Base-by-base conservation (phyloP, 805 yeast species). In the Candida jianshihensis region DNA sequence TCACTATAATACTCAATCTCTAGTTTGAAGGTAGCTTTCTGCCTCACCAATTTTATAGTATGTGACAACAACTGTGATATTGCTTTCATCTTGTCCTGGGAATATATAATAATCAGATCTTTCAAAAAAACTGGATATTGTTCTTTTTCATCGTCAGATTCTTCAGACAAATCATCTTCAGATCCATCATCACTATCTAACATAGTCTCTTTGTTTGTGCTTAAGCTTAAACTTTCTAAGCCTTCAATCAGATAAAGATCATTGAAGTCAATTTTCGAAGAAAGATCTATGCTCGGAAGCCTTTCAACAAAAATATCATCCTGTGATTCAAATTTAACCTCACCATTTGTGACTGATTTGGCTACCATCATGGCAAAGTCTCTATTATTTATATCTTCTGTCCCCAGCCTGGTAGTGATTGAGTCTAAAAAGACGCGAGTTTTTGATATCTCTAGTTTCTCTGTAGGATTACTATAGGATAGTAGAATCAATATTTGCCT, bases 81-180 rank as follows among this genome's bases (percentile, higher is more conserved):
- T 31, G 68, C 68, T 15, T 64, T 65, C 5, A 64, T 58, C 2
- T 61, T 53, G 20, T 71, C 71, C 0, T 67, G 63, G 10, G 62
- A 60, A 14, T 82, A 62, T 46, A 80, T 82, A 12, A 62, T 57
- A 5, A 86, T 49, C 16, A 89, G 60, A 42, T 87, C 95, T 44
- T 82, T 79, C 27, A 90, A 58, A 48, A 86, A 90, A 2, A 85
- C 81, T 13, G 81, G 79, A n/a, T 15, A 9, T 12, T 20, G 33
- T 19, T 31, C 33, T 12, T 31, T 26, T 14, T 20, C 26, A 15
- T 21, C 26, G 4, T 30, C 32, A 15, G 14, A 61, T 27, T 54
- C 59, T 20, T 51, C 61, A 39, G 6, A 11, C 5, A 11, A 24
- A 19, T 11, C 16, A 19, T 30, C 25, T 5, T 30, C 46, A 6